Evolutionary conservation across 2,329 filamentous ascomycete species (phyloP).

Genomic region (Aspergillus texensis): DNA sequence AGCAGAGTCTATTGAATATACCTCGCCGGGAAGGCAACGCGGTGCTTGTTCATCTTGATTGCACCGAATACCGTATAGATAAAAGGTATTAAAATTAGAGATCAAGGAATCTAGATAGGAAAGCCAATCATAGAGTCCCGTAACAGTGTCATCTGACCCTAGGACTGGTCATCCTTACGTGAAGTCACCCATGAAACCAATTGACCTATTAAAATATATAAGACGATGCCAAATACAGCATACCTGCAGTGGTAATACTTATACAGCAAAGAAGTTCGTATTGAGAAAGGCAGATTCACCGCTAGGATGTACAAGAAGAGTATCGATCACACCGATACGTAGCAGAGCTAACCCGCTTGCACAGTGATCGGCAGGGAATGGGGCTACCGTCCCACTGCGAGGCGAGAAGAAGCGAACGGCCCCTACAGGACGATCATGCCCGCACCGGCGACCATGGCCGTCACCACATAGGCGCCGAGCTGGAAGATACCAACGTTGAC

Average conservation of each 20-base stretch:
- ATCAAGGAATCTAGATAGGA: too few species aligned
- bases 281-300: background rate
- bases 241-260: background rate
- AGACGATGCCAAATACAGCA: background rate
- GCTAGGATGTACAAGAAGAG: background rate
- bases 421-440: conserved; percentile 48
- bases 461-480: conserved; percentile 41
- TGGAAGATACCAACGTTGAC: conserved; percentile 39
- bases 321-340: background rate
- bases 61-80: too few species aligned
- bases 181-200: background rate
- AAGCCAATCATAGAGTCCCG: too few species aligned
- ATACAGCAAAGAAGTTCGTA: background rate
- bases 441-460: conserved; percentile 42
- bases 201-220: background rate
- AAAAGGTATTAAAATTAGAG: too few species aligned
- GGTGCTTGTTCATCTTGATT: too few species aligned
- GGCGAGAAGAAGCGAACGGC: background rate
- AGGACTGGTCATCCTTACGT: too few species aligned
- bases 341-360: background rate
- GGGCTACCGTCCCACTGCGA: background rate
- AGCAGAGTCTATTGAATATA: too few species aligned
- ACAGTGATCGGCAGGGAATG: background rate
- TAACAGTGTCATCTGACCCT: background rate
- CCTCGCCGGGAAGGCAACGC: too few species aligned